These are phyloP conservation scores for Pythium oligandrum DNA, from an alignment of 352 stramenopile genomes.

Conservation along the genomic window DNA sequence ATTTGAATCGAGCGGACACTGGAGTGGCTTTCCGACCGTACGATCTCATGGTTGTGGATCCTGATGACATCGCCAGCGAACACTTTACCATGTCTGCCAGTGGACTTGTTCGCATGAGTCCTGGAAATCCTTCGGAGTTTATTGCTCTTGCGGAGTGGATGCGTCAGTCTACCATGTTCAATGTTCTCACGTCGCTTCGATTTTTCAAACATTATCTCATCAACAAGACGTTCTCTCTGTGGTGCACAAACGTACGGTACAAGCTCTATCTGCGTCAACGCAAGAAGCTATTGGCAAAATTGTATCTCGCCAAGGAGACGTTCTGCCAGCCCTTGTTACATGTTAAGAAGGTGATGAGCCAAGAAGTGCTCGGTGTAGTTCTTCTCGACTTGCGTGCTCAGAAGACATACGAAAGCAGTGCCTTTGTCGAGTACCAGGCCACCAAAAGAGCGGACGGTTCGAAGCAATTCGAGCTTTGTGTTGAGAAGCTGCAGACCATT, in stretches of 20 bases:
- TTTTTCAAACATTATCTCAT: slow-evolving; percentile 95
- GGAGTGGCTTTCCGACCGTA: slow-evolving; percentile 87
- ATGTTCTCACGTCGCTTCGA: slow-evolving; percentile 90
- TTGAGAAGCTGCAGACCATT: slow-evolving; percentile 89
- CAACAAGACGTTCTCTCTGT: slow-evolving; percentile 88
- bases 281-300: slow-evolving; percentile 64
- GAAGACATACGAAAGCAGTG: slow-evolving; percentile 85
- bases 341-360: slow-evolving; percentile 86
- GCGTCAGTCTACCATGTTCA: slow-evolving; percentile 92
- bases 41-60: slow-evolving; percentile 85
- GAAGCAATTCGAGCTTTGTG: slow-evolving; percentile 88
- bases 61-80: slow-evolving; percentile 73
- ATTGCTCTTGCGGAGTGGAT: slow-evolving; percentile 93
- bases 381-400: slow-evolving; percentile 81
- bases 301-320: slow-evolving; percentile 90
- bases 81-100: slow-evolving; percentile 91
- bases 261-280: slow-evolving; percentile 89
- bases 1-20: slow-evolving; percentile 80
- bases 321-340: slow-evolving; percentile 87
- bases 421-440: slow-evolving; percentile 90
- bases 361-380: slow-evolving; percentile 77
- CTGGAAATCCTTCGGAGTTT: slow-evolving; percentile 87
- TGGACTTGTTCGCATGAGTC: slow-evolving; percentile 69
- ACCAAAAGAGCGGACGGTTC: slow-evolving; percentile 80
- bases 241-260: slow-evolving; percentile 86